A percentile compares a stretch with the other conserved stretches of the same genome.
phyloP scores from a whole-genome alignment of 768 basidiomycete species.

The Lactifluus piperatus region DNA sequence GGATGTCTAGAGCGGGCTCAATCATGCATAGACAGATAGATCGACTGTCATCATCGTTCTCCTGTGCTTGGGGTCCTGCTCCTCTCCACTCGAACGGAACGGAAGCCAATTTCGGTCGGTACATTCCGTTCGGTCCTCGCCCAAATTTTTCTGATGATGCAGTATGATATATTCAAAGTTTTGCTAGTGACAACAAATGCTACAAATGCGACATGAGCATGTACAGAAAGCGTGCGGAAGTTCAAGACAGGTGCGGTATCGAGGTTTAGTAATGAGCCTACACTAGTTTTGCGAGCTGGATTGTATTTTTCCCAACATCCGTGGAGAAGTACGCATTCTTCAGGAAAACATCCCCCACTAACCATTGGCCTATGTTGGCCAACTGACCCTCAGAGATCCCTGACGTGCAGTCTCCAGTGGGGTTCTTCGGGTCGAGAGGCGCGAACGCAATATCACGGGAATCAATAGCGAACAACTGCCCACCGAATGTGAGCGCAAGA shows the following conservation, averaged over 20 bases:
- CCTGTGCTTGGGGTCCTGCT: no score
- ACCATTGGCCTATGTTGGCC: conserved; percentile 54
- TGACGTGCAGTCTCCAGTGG: conserved; percentile 55
- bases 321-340: conserved; percentile 73
- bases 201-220: neutral
- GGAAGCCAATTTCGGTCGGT: no score
- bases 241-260: no score
- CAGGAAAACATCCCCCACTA: conserved; percentile 68
- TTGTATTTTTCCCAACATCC: conserved; percentile 45
- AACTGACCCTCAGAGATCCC: conserved; percentile 59
- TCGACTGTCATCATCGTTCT: no score
- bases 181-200: neutral
- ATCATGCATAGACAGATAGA: no score
- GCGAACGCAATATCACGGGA: conserved; percentile 55
- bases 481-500: conserved; percentile 52
- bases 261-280: neutral
- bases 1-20: no score
- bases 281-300: conserved; percentile 33
- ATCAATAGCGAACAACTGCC: conserved; percentile 50
- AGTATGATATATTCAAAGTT: no score
- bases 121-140: no score
- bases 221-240: neutral
- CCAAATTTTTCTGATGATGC: no score
- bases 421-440: conserved; percentile 41
- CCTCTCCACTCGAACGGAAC: neutral